These are phyloP conservation scores for Ascochyta pisi DNA, from an alignment of 2,329 filamentous ascomycete genomes.

Conservation along the genomic window DNA sequence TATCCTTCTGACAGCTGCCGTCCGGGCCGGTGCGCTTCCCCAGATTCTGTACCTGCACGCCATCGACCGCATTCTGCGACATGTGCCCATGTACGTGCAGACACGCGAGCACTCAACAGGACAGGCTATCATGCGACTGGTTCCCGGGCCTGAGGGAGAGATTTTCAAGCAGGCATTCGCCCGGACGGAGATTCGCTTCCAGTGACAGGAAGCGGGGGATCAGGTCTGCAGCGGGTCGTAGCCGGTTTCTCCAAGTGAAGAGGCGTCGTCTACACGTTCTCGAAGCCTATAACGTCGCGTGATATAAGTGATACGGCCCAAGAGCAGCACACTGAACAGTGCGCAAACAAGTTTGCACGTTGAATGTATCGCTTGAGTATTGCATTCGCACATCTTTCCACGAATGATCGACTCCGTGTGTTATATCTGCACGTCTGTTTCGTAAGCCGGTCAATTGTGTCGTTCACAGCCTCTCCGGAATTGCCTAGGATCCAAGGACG, in stretches of 20 bases:
- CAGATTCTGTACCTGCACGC: constrained; percentile 27
- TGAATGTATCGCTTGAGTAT: not conserved
- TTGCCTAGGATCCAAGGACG: constrained; percentile 21
- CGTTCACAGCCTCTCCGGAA: constrained; percentile 3
- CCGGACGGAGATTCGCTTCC: constrained; percentile 4
- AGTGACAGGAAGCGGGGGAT: not conserved
- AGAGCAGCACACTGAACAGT: constrained; percentile 6
- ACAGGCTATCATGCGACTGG: constrained; percentile 21
- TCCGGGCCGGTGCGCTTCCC: constrained; percentile 24
- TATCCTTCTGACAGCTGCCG: not conserved
- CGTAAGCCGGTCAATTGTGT: constrained; percentile 1
- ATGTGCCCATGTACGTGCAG: constrained; percentile 21
- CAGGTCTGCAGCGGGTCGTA: not conserved
- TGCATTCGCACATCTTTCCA: constrained; percentile 4
- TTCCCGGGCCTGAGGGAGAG: constrained; percentile 5
- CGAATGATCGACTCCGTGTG: not conserved
- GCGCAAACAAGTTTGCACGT: not conserved
- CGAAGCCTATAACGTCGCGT: not conserved
- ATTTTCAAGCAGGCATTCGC: not conserved
- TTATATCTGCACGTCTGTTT: constrained; percentile 3
- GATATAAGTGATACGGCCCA: constrained; percentile 8
- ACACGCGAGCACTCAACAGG: constrained; percentile 16
- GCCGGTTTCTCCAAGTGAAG: not conserved
- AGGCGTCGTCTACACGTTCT: not conserved
- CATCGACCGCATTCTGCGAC: constrained; percentile 20